Conservation (phyloP, 169 alveolate species). For the Babesia caballi region DNA sequence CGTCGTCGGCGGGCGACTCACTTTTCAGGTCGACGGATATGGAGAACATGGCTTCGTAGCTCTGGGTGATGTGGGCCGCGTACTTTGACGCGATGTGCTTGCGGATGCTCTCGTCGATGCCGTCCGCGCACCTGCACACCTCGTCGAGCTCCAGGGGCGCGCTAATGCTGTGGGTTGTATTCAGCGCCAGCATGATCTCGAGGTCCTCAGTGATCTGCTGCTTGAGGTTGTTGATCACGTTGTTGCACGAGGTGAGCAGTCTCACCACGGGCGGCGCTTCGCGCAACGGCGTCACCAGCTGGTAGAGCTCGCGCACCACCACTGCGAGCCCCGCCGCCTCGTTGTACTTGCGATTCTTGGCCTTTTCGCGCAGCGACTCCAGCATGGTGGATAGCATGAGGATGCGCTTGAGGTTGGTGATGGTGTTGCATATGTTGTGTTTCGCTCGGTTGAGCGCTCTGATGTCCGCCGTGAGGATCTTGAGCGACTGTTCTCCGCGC, state of each 20-base stretch:
- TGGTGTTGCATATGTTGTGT: slow-evolving; percentile 58
- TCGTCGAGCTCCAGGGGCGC: slow-evolving; percentile 27
- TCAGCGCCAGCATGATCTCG: slow-evolving; percentile 29
- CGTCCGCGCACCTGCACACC: slow-evolving; percentile 56
- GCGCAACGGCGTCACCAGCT: slow-evolving; percentile 23
- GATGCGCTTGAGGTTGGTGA: slow-evolving; percentile 37
- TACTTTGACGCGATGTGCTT: slow-evolving; percentile 38
- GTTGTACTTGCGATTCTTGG: slow-evolving; percentile 37
- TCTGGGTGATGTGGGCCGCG: slow-evolving; percentile 12
- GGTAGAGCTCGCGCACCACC: slow-evolving; percentile 36
- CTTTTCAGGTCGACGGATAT: slow-evolving; percentile 46
- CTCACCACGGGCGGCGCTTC: slow-evolving; percentile 57
- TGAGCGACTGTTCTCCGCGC: slow-evolving; percentile 57
- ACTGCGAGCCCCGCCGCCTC: slow-evolving; percentile 49
- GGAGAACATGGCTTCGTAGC: slow-evolving; percentile 40
- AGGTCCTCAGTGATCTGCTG: slow-evolving; percentile 54
- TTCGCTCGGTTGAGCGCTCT: slow-evolving; percentile 57
- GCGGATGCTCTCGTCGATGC: slow-evolving; percentile 39
- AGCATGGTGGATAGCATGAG: slow-evolving; percentile 51
- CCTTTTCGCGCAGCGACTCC: slow-evolving; percentile 41
- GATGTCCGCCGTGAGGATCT: slow-evolving; percentile 50
- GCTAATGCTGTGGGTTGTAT: slow-evolving; percentile 14
- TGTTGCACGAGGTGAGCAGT: slow-evolving; percentile 35
- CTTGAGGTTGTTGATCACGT: slow-evolving; percentile 34
- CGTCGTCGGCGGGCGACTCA: neutral